Base-by-base conservation (phyloP, 1,284 basidiomycete genomes). In the Ceratobasidium sp. region DNA sequence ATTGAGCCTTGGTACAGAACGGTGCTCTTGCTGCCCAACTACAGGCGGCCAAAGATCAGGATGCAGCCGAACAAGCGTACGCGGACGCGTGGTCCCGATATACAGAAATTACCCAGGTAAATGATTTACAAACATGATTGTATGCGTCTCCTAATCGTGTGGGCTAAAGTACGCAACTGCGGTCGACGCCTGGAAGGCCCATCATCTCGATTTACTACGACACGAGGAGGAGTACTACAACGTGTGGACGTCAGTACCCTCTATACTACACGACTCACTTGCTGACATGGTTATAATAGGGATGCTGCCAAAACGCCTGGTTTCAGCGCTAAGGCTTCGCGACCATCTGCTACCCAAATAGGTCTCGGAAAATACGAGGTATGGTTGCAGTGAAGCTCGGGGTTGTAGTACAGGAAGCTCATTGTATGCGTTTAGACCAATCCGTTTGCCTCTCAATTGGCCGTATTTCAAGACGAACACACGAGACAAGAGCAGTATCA, bases 11-110 rank as follows among this genome's bases (percentile, higher is more conserved):
- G 1, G 35, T 35, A 33, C 17, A 66, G 64, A 35, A 45, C n/a
- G 35, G 31, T 20, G n/a, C 64, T 3, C 64, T 66, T 10, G 45
- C 64, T 66, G 64, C 68, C 10, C 68, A 73, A 33, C 28, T 73
- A 17, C 68, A 61, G 35, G 54, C 68, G 28, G 68, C 56, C 20
- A 39, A 54, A 7, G 68, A 73, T 17, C 53, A 73, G n/a, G 39
- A 45, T 7, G 13, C 31, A 17, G 53, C 68, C 23, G 68, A 73
- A 51, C 39, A 61, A 49, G 56, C 56, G 4, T 73, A 73, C 35
- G 56, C 56, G 26, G 54, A 73, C 31, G 68, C 68, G 26, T 73
- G 68, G 68, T 73, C 68, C n/a, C 68, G 56, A 35, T 73, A 73
- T 35, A n/a, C 35, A 31, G 68, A 73, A 47, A 73, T 73, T 3